These are phyloP conservation scores for Penicillium atrosanguineum DNA, from an alignment of 495 filamentous ascomycete species.

Conservation along the genomic window DNA sequence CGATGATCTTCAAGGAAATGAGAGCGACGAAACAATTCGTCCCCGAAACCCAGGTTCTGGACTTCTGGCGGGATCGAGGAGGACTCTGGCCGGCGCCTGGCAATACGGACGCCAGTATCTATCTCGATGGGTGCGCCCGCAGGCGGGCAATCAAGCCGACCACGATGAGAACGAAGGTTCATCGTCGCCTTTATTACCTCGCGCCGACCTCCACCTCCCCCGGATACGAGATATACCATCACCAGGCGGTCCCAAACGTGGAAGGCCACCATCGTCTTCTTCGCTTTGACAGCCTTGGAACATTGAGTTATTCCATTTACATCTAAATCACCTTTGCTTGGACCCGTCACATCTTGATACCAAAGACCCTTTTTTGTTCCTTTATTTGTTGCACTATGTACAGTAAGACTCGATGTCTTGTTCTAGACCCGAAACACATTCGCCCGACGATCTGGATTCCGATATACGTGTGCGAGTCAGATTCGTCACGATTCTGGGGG, in stretches of 20 bases:
- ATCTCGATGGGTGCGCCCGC: constrained; percentile 25
- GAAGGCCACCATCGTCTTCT: constrained; percentile 6
- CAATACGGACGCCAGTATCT: constrained; percentile 27
- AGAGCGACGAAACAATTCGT: not conserved
- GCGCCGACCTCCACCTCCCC: constrained; percentile 2
- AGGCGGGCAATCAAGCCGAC: constrained; percentile 12
- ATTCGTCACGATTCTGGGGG: not conserved
- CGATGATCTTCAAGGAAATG: constrained; percentile 1
- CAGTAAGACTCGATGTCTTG: not conserved
- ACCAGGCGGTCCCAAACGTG: not conserved
- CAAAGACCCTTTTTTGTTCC: not conserved
- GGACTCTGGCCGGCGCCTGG: constrained; percentile 26
- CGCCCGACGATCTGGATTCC: not conserved
- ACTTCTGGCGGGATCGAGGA: constrained; percentile 37
- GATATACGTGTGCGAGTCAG: not conserved
- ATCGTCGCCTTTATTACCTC: constrained; percentile 21
- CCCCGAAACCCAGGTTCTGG: not conserved
- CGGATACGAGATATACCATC: not conserved
- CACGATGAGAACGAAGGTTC: constrained; percentile 5
- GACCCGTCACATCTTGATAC: not conserved
- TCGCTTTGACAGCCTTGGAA: constrained; percentile 3
- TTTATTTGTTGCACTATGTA: not conserved
- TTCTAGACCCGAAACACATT: not conserved
- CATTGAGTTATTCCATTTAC: not conserved
- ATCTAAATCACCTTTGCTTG: not conserved